Conservation (phyloP, 345 rosid genomes). For the Cardamine resedifolia region DNA sequence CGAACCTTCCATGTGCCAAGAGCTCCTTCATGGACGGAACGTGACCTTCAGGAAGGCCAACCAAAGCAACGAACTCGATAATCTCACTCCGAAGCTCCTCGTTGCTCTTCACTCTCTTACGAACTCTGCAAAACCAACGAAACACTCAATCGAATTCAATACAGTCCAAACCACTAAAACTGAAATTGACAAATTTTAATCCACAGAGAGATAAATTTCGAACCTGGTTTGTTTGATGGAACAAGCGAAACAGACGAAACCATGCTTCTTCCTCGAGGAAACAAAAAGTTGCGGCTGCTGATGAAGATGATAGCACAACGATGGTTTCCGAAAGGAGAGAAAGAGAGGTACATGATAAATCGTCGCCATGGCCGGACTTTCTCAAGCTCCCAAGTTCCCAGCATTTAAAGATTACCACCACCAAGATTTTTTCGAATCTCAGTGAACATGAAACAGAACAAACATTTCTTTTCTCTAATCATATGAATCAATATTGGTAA, state of each 20-base stretch:
- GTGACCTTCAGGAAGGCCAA: slow-evolving; percentile 67
- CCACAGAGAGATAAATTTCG: neutral
- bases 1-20: slow-evolving; percentile 73
- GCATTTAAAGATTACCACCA: slow-evolving; percentile 18
- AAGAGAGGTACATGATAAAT: slow-evolving; percentile 35
- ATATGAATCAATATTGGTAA: neutral
- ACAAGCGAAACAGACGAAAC: slow-evolving; percentile 44
- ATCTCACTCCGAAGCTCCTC: slow-evolving; percentile 71
- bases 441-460: neutral
- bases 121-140: slow-evolving; percentile 38
- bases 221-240: slow-evolving; percentile 53
- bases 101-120: slow-evolving; percentile 74
- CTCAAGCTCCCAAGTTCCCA: slow-evolving; percentile 11
- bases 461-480: neutral
- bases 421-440: neutral
- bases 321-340: slow-evolving; percentile 32
- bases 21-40: slow-evolving; percentile 85
- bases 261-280: slow-evolving; percentile 27
- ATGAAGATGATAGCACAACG: slow-evolving; percentile 22
- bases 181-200: neutral
- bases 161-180: neutral
- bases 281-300: slow-evolving; percentile 16
- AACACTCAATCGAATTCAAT: slow-evolving; percentile 6
- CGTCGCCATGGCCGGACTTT: slow-evolving; percentile 51
- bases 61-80: slow-evolving; percentile 55